Evolutionary conservation across 1,139 yeast species (phyloP), one percentile per base, ranked within the genome.

Genomic region (Candida sp.): DNA sequence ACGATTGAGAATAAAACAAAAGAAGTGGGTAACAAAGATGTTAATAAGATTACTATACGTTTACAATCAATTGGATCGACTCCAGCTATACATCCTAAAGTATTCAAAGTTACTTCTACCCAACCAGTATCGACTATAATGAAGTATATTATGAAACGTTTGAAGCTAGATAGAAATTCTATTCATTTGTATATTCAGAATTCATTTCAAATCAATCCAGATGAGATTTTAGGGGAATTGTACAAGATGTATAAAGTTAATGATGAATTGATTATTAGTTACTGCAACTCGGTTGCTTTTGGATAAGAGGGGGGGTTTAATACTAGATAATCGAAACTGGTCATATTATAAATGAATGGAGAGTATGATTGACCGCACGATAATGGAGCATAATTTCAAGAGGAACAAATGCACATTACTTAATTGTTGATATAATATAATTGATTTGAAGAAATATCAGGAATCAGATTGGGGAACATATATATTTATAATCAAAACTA

Each of bases 21-120:
- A 34, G 38, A 4, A 7, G 32, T 19, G 23, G n/a, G 30, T 21
- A 27, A 32, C 21, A 29, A 44, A 5, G 49, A 47, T 4, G 38
- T 36, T 3, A 45, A 40, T 7, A 74, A 73, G 49, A 59, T 78
- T 12, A 68, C 72, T 3, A 59, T 79, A 2, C 61, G 87, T 33
- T 75, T 82, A 49, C 79, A 72, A 45, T 77, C 87, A 2, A 78
- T 82, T 40, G 87, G 87, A 0, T 75, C 85, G 0, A 71, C 82
- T 0, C 70, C 74, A 0, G 69, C 74, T 9, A 62, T 82, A 4
- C 61, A 56, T 2, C 86, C 86, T 0, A 63, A 68, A 4, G 66
- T 76, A 1, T 79, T 77, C 51, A 76, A 70, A 48, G 74, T 81
- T 2, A 68, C 81, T 3, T 57, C 69, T 5, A 58, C 64, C 29